A percentile compares a stretch with the other conserved stretches of the same genome.
These are phyloP conservation scores for Coniochaeta sp. DNA, from an alignment of 2,329 filamentous ascomycete species.

Conservation along the genomic window DNA sequence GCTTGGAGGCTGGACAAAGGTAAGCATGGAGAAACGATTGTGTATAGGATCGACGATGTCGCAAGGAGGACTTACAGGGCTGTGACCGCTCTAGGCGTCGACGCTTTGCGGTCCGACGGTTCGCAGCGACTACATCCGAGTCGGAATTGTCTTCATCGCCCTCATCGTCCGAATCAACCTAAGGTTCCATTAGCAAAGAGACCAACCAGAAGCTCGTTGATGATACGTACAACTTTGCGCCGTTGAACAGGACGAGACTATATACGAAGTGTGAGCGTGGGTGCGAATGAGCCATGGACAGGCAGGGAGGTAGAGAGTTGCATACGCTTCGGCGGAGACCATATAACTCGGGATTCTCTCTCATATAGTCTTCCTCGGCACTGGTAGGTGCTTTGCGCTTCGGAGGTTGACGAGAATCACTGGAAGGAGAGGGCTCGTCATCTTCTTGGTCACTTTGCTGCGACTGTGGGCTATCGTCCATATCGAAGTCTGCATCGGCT, in stretches of 20 bases:
- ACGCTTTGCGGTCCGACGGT: conserved; percentile 57
- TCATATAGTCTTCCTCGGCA: conserved; percentile 76
- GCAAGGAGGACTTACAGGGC: conserved; percentile 42
- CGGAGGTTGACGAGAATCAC: conserved; percentile 57
- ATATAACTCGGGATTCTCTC: conserved; percentile 89
- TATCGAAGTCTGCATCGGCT: conserved; percentile 70
- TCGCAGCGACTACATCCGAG: conserved; percentile 53
- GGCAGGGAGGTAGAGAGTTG: conserved; percentile 4
- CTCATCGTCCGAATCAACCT: conserved; percentile 46
- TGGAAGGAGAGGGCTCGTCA: conserved; percentile 59
- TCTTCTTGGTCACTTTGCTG: conserved; percentile 36
- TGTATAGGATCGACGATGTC: neutral
- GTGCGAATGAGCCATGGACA: conserved; percentile 4
- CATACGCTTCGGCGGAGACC: conserved; percentile 87
- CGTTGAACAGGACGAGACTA: conserved; percentile 51
- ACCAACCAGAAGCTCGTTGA: neutral
- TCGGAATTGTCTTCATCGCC: conserved; percentile 62
- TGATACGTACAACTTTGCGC: conserved; percentile 43
- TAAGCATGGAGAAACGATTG: conserved; percentile 5
- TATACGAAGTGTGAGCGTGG: conserved; percentile 21
- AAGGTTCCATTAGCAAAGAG: conserved; percentile 11
- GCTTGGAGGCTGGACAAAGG: conserved; percentile 15
- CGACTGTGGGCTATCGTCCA: conserved; percentile 51
- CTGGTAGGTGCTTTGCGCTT: conserved; percentile 62
- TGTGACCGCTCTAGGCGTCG: conserved; percentile 59